Base-by-base conservation (phyloP, 2,329 filamentous ascomycete genomes). In the Fusarium sp. region DNA sequence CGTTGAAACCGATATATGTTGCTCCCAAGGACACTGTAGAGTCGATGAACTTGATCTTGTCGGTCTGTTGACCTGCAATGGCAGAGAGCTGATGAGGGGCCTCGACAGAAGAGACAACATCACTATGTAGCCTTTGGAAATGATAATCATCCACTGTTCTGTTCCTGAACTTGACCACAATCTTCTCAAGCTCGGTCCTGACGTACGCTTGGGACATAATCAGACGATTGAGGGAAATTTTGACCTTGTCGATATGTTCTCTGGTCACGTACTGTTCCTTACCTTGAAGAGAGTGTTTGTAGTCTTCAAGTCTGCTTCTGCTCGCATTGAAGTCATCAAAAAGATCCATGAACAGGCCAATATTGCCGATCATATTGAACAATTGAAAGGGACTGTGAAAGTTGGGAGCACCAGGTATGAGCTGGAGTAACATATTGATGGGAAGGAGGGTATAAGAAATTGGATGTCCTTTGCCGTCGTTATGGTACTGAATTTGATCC, bases 1-100 rank as follows among this genome's bases (percentile, higher is more conserved):
- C 70, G 13, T 73, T 73, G 40, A 64, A 44, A 3, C 68, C 61
- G 5, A 73, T 51, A 20, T 72, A 72, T 7, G 49, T 34, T 11
- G 68, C 65, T 5, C 65, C 68, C 2, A n/a, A 14, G 4, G 14
- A 8, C 3, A 44, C 9, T 15, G 44, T 43, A 1, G 34, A 15
- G 7, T 40, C 5, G 3, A 72, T 34, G 17, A 73, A 56, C 4
- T 33, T 36, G 13, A 72, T 59, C 28, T 72, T 72, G 11, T 59
- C 39, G 1, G 22, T 62, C 48, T 72, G 68, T 28, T 62, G 60
- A 3, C 40, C 46, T 17, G 17, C 40, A 2, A 68, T 20, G 6
- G 38, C 13, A 7, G 53, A 44, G 1, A 67, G 10, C 4, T 31
- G 17, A 5, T 46, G 34, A 2, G 53, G 38, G 4, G 46, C 44